Base-by-base conservation (phyloP, 805 yeast species). In the Tetrapisispora iriomotensis region DNA sequence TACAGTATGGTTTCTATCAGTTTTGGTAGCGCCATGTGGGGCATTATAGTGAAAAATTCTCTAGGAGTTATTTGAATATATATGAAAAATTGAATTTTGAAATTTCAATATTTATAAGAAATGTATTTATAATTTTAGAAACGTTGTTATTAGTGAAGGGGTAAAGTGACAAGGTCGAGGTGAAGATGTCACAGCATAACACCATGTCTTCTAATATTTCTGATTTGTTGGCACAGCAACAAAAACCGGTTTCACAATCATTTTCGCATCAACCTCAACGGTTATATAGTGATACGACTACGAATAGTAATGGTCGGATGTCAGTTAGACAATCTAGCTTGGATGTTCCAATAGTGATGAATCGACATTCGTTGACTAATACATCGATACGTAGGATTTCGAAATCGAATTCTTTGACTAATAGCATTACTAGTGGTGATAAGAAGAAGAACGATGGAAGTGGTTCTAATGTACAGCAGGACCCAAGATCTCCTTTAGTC, bases 401-500 rank as follows among this genome's bases (percentile, higher is more conserved):
- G 12, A 29, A 21, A 20, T 15, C 23, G 8, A 29, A 29, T 19
- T 24, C 6, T n/a, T n/a, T n/a, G n/a, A n/a, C n/a, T n/a, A n/a
- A n/a, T n/a, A n/a, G n/a, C n/a, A n/a, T n/a, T 9, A 8, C 14
- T 3, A 27, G 15, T 6, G 17, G 24, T n/a, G 19, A n/a, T 4
- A 36, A 17, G 14, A 13, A 8, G 8, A 13, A 14, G 9, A 23
- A 37, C 14, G 9, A 61, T 22, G 4, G 19, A 7, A 31, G n/a
- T 22, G 27, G 34, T 8, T 21, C 34, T 13, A 31, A 31, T 21
- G 14, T 31, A 40, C 50, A 52, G 35, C 49, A 51, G 29, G 75
- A 72, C 44, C 71, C 73, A 10, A 52, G 72, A 9, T 72, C 72
- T 36, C 79, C 80, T 1, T 54, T 73, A 21, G 53, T 60, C 1